Evolutionary conservation across 2,329 filamentous ascomycete species (phyloP).

Genomic region (Aspergillus sp.): DNA sequence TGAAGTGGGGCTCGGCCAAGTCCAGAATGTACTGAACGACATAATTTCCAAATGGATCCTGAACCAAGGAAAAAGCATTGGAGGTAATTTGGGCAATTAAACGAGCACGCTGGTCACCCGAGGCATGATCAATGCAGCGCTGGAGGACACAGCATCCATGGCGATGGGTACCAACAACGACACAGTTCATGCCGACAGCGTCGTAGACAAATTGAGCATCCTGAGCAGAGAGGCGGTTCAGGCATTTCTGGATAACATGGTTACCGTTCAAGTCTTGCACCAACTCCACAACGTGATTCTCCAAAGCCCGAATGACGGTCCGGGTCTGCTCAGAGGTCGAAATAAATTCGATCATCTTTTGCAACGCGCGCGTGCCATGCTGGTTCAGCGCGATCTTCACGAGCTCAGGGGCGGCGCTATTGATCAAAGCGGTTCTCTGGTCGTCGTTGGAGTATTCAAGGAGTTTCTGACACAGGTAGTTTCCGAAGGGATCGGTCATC

Average conservation of each 20-base stretch:
- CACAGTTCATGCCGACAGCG: constrained; percentile 76
- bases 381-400: constrained; percentile 93
- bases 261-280: constrained; percentile 98
- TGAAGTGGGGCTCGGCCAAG: constrained; percentile 78
- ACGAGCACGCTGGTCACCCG: constrained; percentile 77
- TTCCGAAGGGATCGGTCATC: constrained; percentile 98
- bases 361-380: constrained; percentile 88
- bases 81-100: constrained; percentile 80
- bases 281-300: constrained; percentile 77
- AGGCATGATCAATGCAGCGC: constrained; percentile 95
- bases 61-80: constrained; percentile 80
- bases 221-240: constrained; percentile 78
- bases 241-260: constrained; percentile 97
- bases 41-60: constrained; percentile 97
- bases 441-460: constrained; percentile 92
- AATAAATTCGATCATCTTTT: constrained; percentile 99
- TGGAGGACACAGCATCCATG: constrained; percentile 97
- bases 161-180: constrained; percentile 89
- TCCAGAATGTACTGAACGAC: constrained; percentile 98
- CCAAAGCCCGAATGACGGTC: constrained; percentile 77
- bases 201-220: constrained; percentile 97
- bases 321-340: constrained; percentile 75
- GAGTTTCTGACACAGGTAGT: constrained; percentile 98
- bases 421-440: constrained; percentile 84
- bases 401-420: constrained; percentile 79